A percentile compares a stretch with the other conserved stretches of the same genome.
These are phyloP conservation scores for Gorgonomyces haynaldii DNA, from an alignment of 192 early-diverging fungal species.

Conservation along the genomic window DNA sequence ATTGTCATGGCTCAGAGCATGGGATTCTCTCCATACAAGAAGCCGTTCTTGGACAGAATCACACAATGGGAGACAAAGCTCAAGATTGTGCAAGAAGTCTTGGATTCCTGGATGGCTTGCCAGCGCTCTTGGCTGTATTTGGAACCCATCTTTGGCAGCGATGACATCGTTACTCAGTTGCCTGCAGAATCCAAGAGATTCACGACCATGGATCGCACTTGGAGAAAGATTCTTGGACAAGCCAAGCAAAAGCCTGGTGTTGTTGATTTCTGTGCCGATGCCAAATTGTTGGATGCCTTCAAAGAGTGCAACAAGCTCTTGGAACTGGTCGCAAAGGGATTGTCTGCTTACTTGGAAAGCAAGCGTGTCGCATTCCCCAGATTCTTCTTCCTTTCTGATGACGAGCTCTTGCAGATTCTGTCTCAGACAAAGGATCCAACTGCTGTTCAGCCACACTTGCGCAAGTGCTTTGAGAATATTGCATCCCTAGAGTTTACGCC, in stretches of 20 bases:
- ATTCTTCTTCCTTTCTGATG: conserved; percentile 52
- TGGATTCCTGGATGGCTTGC: conserved; percentile 48
- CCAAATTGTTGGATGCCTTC: conserved; percentile 45
- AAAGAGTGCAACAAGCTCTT: conserved; percentile 51
- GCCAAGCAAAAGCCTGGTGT: conserved; percentile 40
- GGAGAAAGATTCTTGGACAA: conserved; percentile 43
- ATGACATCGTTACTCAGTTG: conserved; percentile 48
- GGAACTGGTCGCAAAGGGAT: conserved; percentile 45
- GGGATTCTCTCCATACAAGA: conserved; percentile 50
- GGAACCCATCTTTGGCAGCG: conserved; percentile 49
- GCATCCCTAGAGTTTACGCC: conserved; percentile 37
- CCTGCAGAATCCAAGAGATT: conserved; percentile 48
- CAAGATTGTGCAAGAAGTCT: conserved; percentile 45
- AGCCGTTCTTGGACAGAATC: conserved; percentile 47
- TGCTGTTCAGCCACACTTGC: conserved; percentile 47
- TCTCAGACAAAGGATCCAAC: conserved; percentile 55
- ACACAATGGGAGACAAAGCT: conserved; percentile 44
- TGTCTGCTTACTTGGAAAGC: conserved; percentile 49
- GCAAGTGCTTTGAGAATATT: conserved; percentile 54
- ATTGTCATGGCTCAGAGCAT: conserved; percentile 55
- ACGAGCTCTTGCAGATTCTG: conserved; percentile 48
- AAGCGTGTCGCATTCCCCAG: conserved; percentile 47
- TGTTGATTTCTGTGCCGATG: conserved; percentile 43
- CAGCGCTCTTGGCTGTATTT: conserved; percentile 50
- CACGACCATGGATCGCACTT: conserved; percentile 50